Conservation (phyloP, 2,329 filamentous ascomycete genomes). For the Coniochaeta ligniaria region DNA sequence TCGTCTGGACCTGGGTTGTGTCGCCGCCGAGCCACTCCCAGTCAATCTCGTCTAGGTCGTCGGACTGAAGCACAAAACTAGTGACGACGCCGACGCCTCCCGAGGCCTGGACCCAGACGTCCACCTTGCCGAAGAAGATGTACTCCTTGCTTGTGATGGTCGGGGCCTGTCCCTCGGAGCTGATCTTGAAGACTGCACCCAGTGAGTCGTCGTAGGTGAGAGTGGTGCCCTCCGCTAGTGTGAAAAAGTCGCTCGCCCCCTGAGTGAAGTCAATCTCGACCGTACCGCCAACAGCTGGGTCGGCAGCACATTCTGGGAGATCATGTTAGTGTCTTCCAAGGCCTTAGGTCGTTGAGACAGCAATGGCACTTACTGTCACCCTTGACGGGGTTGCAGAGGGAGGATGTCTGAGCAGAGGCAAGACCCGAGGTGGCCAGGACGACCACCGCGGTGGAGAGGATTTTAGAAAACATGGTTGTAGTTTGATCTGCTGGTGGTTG, state of each 20-base stretch:
- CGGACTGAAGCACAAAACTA: slow-evolving; percentile 82
- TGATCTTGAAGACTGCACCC: slow-evolving; percentile 60
- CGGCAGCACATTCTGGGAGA: slow-evolving; percentile 55
- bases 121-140: slow-evolving; percentile 92
- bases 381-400: slow-evolving; percentile 47
- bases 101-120: slow-evolving; percentile 71
- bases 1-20: slow-evolving; percentile 69
- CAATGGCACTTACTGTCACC: slow-evolving; percentile 23
- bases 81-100: slow-evolving; percentile 82
- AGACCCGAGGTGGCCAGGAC: slow-evolving; percentile 40
- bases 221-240: slow-evolving; percentile 35
- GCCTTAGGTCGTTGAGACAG: not conserved
- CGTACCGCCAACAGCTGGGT: slow-evolving; percentile 67
- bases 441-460: slow-evolving; percentile 36
- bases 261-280: slow-evolving; percentile 67
- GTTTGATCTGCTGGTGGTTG: not conserved
- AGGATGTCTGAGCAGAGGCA: slow-evolving; percentile 49
- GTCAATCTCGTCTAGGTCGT: slow-evolving; percentile 89
- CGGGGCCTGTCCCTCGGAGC: slow-evolving; percentile 55
- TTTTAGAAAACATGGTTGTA: slow-evolving; percentile 36
- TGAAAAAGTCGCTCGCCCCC: slow-evolving; percentile 55
- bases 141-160: slow-evolving; percentile 76
- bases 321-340: not conserved
- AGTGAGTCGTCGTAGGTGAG: slow-evolving; percentile 36
- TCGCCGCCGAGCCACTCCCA: slow-evolving; percentile 90